Evolutionary conservation across 371 early-diverging fungal genomes (phyloP).

Genomic region (Blakeslea trispora): DNA sequence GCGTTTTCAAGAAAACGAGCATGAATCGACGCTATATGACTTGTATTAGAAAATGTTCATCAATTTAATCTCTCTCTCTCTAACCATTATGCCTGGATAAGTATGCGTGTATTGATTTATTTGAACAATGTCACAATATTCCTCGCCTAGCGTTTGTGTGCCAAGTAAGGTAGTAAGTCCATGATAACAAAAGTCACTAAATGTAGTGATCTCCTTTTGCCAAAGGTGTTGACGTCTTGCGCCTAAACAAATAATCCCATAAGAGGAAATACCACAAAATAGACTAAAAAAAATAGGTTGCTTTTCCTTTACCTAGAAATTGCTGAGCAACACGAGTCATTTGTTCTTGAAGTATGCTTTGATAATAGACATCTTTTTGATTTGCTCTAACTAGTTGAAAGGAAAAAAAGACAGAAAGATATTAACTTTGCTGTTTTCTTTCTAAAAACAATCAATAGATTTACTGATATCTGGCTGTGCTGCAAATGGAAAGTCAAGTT

Average conservation of each 20-base stretch:
- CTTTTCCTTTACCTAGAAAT: conserved; percentile 49
- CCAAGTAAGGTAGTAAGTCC: conserved; percentile 76
- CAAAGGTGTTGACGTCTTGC: conserved; percentile 70
- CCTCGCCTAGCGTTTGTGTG: conserved; percentile 89
- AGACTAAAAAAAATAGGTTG: too few species aligned
- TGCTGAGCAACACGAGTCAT: conserved; percentile 65
- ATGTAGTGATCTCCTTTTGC: conserved; percentile 64
- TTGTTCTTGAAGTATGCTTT: conserved; percentile 63
- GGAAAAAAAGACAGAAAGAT: too few species aligned
- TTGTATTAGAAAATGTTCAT: neutral
- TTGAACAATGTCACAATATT: conserved; percentile 88
- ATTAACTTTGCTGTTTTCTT: too few species aligned
- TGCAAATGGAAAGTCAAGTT: conserved; percentile 65
- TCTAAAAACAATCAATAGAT: too few species aligned
- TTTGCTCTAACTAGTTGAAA: conserved; percentile 79
- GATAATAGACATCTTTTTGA: conserved; percentile 87
- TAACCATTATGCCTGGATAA: conserved; percentile 56
- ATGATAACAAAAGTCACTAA: conserved; percentile 71
- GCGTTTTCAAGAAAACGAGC: conserved; percentile 55
- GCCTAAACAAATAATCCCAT: conserved; percentile 36
- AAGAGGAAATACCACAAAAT: neutral
- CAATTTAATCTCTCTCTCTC: neutral
- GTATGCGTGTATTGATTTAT: conserved; percentile 48
- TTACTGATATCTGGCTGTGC: conserved; percentile 84
- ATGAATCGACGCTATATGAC: conserved; percentile 51